Conservation (phyloP, 1,284 basidiomycete species). For the Leccinum fallax region DNA sequence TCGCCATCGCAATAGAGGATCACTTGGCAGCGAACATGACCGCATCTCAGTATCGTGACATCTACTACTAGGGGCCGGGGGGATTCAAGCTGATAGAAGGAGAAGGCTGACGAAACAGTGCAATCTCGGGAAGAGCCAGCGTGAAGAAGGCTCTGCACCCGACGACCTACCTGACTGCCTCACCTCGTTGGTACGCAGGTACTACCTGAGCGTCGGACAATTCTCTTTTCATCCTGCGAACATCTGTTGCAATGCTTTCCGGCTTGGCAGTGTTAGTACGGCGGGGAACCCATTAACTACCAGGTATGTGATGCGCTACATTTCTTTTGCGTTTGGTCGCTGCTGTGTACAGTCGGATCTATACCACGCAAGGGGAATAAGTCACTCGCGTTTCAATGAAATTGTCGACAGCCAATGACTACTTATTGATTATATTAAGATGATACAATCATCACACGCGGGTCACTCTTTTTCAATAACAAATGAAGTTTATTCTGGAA, state of each 20-base stretch:
- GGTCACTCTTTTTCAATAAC: not conserved
- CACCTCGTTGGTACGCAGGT: not conserved
- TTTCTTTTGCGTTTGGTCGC: not conserved
- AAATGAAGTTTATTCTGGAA: not conserved
- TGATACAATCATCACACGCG: not conserved
- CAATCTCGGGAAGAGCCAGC: not conserved
- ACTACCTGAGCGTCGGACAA: not conserved
- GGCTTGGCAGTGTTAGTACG: not conserved
- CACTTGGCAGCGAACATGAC: not conserved
- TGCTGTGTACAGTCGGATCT: not conserved
- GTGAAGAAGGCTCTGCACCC: not conserved
- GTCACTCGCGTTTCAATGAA: not conserved
- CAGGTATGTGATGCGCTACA: not conserved
- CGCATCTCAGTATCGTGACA: not conserved
- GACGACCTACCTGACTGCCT: not conserved
- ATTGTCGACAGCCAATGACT: not conserved
- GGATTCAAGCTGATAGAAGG: not conserved
- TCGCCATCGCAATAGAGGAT: not conserved
- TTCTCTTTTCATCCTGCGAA: not conserved
- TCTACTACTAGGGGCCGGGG: too few relatives aligned
- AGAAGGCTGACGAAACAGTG: not conserved
- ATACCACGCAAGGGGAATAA: not conserved
- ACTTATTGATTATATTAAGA: too few relatives aligned
- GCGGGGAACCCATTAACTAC: not conserved
- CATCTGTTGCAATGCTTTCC: not conserved